phyloP scores from a whole-genome alignment of 2,329 filamentous ascomycete species.

The Drechslerella coelobrocha region DNA sequence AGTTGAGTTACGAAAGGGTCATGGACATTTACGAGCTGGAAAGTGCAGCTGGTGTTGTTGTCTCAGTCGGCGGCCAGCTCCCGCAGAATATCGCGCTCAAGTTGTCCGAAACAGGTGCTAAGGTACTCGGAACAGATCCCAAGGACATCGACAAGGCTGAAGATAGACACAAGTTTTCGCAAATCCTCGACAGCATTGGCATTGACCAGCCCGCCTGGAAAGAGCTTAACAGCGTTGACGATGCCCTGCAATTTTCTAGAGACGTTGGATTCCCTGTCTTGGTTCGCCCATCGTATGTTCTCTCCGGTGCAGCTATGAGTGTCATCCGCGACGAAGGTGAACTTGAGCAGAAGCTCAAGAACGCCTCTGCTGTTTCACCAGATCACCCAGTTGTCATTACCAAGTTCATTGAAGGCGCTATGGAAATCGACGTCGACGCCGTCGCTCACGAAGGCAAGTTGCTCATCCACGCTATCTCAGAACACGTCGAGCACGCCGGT shows the following conservation, averaged over 20 bases:
- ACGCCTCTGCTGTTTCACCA: conserved; percentile 86
- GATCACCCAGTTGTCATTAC: conserved; percentile 98
- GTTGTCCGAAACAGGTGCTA: conserved; percentile 89
- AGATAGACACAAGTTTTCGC: conserved; percentile 97
- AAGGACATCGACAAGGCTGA: conserved; percentile 97
- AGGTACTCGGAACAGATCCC: conserved; percentile 89
- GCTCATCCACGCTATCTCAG: conserved; percentile 87
- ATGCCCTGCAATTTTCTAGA: conserved; percentile 84
- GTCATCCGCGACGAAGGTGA: conserved; percentile 88
- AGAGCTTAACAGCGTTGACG: conserved; percentile 87
- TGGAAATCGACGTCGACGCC: conserved; percentile 96
- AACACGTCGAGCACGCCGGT: conserved; percentile 96
- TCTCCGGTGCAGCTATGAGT: conserved; percentile 98
- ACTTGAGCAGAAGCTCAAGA: conserved; percentile 91
- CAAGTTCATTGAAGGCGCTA: conserved; percentile 95
- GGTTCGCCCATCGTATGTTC: conserved; percentile 91
- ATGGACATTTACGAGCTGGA: conserved; percentile 99
- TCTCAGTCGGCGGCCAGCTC: conserved; percentile 93
- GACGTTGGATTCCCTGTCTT: conserved; percentile 91
- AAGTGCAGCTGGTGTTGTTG: conserved; percentile 81
- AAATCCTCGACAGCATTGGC: conserved; percentile 94
- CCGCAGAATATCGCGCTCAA: conserved; percentile 97
- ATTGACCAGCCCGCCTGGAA: conserved; percentile 98
- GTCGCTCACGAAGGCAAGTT: conserved; percentile 87
- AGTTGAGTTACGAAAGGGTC: conserved; percentile 93